Conservation (phyloP, 768 basidiomycete species). For the Termitomyces sp. region DNA sequence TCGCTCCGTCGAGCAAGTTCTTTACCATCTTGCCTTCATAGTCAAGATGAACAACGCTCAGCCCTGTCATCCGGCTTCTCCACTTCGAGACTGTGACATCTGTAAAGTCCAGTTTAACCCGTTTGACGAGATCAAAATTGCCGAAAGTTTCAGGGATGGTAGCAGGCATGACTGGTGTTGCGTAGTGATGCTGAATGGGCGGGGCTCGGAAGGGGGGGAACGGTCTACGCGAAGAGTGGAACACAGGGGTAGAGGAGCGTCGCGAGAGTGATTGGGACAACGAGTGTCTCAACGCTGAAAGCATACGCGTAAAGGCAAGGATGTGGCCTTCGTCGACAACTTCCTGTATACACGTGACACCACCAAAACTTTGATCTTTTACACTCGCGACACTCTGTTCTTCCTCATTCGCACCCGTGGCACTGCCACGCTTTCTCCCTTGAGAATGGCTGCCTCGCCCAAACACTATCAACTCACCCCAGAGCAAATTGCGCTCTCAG, state of each 20-base stretch:
- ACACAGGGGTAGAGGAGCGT: conserved; percentile 1
- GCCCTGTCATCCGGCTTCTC: conserved; percentile 81
- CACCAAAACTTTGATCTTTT: background rate
- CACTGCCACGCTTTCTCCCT: conserved; percentile 1
- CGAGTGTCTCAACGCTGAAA: conserved; percentile 11
- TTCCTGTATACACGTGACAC: background rate
- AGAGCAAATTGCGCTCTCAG: conserved; percentile 52
- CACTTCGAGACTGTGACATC: conserved; percentile 85
- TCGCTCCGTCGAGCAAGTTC: conserved; percentile 4
- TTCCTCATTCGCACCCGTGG: conserved; percentile 1
- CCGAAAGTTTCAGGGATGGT: conserved; percentile 41
- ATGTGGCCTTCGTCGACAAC: background rate
- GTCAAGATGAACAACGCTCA: conserved; percentile 86
- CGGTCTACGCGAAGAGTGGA: background rate
- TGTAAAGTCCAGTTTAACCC: conserved; percentile 71
- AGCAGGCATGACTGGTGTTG: conserved; percentile 24
- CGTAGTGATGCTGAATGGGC: conserved; percentile 4
- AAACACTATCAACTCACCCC: conserved; percentile 31
- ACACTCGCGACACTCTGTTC: conserved; percentile 1
- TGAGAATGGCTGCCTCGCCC: conserved; percentile 6
- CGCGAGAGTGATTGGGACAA: conserved; percentile 8
- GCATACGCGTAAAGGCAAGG: conserved; percentile 8
- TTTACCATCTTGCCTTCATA: conserved; percentile 63
- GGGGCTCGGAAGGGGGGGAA: conserved; percentile 4
- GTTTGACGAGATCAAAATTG: conserved; percentile 81